Evolutionary conservation across 2,329 filamentous ascomycete genomes (phyloP).

Genomic region (Aspergillus arachidicola): DNA sequence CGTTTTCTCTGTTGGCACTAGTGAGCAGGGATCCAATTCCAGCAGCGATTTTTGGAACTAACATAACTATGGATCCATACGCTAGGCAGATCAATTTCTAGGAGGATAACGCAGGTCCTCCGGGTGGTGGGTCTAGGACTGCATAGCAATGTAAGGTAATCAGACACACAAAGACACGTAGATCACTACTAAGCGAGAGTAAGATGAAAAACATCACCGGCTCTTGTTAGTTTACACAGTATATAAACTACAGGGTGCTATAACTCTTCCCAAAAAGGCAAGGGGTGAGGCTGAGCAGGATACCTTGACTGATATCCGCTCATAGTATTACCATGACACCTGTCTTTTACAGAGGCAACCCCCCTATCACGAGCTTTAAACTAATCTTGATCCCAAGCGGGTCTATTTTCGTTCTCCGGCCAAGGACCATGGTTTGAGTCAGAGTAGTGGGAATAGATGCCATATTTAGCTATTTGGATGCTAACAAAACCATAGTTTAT

Average conservation of each 20-base stretch:
- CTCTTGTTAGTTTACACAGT: not conserved
- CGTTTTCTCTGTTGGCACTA: no score
- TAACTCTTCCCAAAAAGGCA: not conserved
- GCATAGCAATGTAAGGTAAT: not conserved
- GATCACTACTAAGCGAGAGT: not conserved
- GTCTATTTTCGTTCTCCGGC: not conserved
- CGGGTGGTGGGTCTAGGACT: not conserved
- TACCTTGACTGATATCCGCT: not conserved
- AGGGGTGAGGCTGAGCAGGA: not conserved
- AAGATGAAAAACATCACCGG: fast-evolving
- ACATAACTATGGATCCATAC: not conserved
- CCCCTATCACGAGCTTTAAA: not conserved
- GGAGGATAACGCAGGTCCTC: not conserved
- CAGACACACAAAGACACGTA: not conserved
- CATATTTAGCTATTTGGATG: no score
- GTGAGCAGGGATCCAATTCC: no score
- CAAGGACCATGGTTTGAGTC: no score
- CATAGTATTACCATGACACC: not conserved
- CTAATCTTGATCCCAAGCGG: not conserved
- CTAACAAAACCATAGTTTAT: no score
- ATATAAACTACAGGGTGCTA: not conserved
- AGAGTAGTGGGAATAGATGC: no score
- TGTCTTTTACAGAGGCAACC: not conserved
- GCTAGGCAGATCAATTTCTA: not conserved
- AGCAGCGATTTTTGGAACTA: not conserved